Conservation (phyloP, 2,329 filamentous ascomycete genomes). For the Aulographum hederae region DNA sequence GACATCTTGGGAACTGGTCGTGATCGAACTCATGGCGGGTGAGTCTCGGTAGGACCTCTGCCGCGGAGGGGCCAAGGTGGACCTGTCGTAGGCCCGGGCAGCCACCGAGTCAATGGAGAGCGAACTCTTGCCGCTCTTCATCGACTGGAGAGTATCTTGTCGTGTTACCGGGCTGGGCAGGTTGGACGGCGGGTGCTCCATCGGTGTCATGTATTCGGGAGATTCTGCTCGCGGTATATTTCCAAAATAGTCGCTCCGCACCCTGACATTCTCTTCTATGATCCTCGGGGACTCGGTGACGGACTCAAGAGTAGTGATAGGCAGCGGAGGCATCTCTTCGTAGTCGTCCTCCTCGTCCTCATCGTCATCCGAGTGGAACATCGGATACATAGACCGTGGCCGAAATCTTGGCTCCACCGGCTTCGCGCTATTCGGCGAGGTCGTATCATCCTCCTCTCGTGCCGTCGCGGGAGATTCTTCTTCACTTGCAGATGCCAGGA, state of each 20-base stretch:
- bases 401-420: too few species aligned
- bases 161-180: too few species aligned
- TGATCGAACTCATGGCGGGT: conserved; percentile 27
- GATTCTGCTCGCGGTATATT: neutral
- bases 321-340: too few species aligned
- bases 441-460: too few species aligned
- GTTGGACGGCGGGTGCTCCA: too few species aligned
- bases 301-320: too few species aligned
- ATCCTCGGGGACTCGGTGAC: too few species aligned
- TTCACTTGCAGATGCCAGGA: too few species aligned
- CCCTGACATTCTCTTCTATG: too few species aligned
- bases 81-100: conserved; percentile 16
- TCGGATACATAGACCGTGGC: conserved; percentile 19
- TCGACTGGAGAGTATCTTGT: conserved; percentile 12
- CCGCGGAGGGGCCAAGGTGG: conserved; percentile 14
- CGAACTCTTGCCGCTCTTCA: conserved; percentile 17
- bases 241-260: too few species aligned
- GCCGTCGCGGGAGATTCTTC: conserved; percentile 2
- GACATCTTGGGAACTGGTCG: conserved; percentile 46
- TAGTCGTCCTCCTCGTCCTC: too few species aligned
- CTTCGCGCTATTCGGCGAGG: conserved; percentile 7
- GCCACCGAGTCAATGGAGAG: conserved; percentile 20
- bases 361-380: conserved; percentile 14
- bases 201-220: too few species aligned
- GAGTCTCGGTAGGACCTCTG: conserved; percentile 9